Base-by-base conservation (phyloP, 257 asterid species). In the Nyctanthes arbortristis region DNA sequence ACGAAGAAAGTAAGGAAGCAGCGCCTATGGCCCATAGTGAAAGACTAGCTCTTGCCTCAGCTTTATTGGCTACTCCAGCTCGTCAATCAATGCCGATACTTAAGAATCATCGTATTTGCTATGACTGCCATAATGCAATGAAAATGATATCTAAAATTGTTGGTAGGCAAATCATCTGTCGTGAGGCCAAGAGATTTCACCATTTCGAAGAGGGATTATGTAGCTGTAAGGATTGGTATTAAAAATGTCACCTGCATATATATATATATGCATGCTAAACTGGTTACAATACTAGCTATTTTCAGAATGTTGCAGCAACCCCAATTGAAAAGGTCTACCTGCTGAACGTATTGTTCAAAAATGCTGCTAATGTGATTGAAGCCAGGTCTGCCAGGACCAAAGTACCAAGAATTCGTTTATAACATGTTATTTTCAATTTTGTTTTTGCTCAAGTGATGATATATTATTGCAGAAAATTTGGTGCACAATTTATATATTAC, bases 21-120 rank as follows among this genome's bases (percentile, higher is more conserved):
- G 93, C 96, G 59, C 87, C 89, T 24, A 79, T 92, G 87, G 87
- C 88, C 34, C 97, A 87, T 56, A 92, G 97, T 25, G 97, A 87
- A 82, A 80, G 96, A 59, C 95, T 87, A 58, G 96, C 96, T 10
- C 87, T 90, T 63, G 96, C 94, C 40, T 89, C 85, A 66, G 96
- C 96, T 68, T 82, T 92, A 74, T 49, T 92, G 81, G 77, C 78
- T 22, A 87, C 85, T 49, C 80, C 96, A n/a, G 83, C 91, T 28
- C 85, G 96, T 64, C 36, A 85, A 2, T 65, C 84, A 12, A 62
- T 92, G 66, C 81, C 96, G 13, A 80, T 91, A 52, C 84, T 91
- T 47, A 91, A 89, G 78, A 89, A 91, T 65, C 88, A 87, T 14
- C 91, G 96, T 47, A 77, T 85, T 45, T 87, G 97, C 54, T 85